Evolutionary conservation across 495 filamentous ascomycete species (phyloP), one percentile per base, ranked within the genome.

Genomic region (Lasiosphaeris hirsuta): DNA sequence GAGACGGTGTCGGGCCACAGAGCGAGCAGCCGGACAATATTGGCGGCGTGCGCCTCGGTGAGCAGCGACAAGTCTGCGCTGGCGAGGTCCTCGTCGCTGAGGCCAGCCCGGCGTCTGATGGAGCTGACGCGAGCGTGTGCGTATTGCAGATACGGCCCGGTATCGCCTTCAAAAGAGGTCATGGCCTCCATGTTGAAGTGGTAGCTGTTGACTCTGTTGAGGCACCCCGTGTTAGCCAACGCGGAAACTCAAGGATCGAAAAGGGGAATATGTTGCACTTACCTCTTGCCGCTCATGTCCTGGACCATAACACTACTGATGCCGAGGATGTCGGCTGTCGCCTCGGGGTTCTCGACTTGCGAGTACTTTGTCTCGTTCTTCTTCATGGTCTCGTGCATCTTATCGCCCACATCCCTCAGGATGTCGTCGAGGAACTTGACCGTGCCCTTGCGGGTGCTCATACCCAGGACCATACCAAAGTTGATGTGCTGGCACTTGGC

Each of bases 91-190:
- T 80, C 79, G 23, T 74, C 65, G 4, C 74, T 70, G 39, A 86
- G 74, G 15, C 62, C 72, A 4, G 79, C 80, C 56, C 74, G 74
- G 38, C 82, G 82, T 57, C 72, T 76, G 62, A 87, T 86, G 18
- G 82, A 84, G 60, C 78, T 82, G 40, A 88, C 76, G 37, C 84
- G 82, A 10, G 84, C 81, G 63, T 87, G 84, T 13, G 85, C 84
- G 51, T 88, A 87, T 71, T 87, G 85, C 17, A 88, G 76, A 60
- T 88, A 86, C 46, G 84, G 85, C 11, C 85, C 85, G 1, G 85
- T 87, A 56, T 87, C 85, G 45, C 85, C 84, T 65, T 88, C 85
- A 58, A 87, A 87, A 19, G 84, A 84, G 1, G 83, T 86, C 84
- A 87, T 87, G 17, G 76, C 71, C 10, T 81, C 79, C 68, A 85